Conservation (phyloP, 192 early-diverging fungal genomes). For the Dissophora globulifera region DNA sequence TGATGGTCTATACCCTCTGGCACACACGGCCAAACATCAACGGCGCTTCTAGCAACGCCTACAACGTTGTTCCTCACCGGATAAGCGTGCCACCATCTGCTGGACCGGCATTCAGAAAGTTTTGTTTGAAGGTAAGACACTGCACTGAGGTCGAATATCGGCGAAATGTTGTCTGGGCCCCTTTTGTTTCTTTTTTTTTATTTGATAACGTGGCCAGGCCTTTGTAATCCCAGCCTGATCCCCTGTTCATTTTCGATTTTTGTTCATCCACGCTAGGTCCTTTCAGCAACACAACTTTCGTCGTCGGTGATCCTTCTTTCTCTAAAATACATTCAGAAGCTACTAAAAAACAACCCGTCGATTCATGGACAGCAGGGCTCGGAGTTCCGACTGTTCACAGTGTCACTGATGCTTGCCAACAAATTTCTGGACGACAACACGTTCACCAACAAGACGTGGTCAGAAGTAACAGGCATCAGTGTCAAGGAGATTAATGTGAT, state of each 20-base stretch:
- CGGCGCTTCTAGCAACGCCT: slow-evolving; percentile 50
- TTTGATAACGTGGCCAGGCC: no score
- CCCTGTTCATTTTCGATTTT: not conserved
- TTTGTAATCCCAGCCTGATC: no score
- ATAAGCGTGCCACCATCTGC: slow-evolving; percentile 47
- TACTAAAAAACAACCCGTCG: slow-evolving; percentile 64
- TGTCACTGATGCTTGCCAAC: slow-evolving; percentile 87
- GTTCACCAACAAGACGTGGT: slow-evolving; percentile 91
- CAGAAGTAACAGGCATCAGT: slow-evolving; percentile 83
- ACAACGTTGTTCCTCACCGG: slow-evolving; percentile 51
- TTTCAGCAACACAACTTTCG: slow-evolving; percentile 70
- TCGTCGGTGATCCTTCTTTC: slow-evolving; percentile 71
- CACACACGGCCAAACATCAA: slow-evolving; percentile 55
- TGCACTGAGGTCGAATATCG: not conserved
- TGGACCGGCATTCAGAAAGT: slow-evolving; percentile 49
- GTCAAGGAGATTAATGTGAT: slow-evolving; percentile 84
- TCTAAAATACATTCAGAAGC: slow-evolving; percentile 71
- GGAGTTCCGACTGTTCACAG: slow-evolving; percentile 85
- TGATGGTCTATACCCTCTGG: slow-evolving; percentile 56
- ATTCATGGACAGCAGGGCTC: slow-evolving; percentile 74
- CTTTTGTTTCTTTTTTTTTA: not conserved
- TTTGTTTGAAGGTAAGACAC: slow-evolving; percentile 50
- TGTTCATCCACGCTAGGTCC: slow-evolving; percentile 45
- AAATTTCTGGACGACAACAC: slow-evolving; percentile 92
- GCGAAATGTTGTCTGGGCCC: not conserved